Evolutionary conservation across 352 stramenopile genomes (phyloP), one percentile per base, ranked within the genome.

Genomic region (Phytophthora rubi): DNA sequence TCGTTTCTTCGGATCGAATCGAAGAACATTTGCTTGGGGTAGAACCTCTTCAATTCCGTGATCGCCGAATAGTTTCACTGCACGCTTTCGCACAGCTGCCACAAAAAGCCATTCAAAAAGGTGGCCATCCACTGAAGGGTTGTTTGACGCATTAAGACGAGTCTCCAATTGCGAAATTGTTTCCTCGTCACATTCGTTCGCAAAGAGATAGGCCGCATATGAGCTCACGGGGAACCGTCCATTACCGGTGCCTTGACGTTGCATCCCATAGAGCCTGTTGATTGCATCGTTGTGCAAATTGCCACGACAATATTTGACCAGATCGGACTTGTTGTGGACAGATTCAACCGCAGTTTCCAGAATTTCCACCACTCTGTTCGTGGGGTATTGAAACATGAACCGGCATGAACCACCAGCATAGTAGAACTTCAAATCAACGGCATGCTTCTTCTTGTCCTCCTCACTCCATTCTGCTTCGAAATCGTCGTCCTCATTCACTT

Each of bases 301-400:
- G 10, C 37, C 55, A 51, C 4, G 3, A 12, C 55, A 65, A 45
- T 61, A 71, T 23, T 5, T 59, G 26, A 64, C 21, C 16, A 71
- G 28, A 1, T 57, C 26, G 1, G 13, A 6, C 21, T 64, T 70
- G 26, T n/a, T 32, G 9, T 2, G 0, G 26, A 35, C 47, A 49
- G 26, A 61, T 2, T 35, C 1, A 28, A 71, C 13, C 23, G 21
- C 39, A 0, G 1, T 39, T 12, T 52, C 15, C 6, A 65, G 12
- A 3, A 4, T 23, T 18, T 10, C 10, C 21, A 52, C 61, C 49
- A 73, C 59, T 57, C 28, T 23, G 0, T 49, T 1, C 16, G 62
- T 68, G 8, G 58, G 9, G 49, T 44, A 70, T 52, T 69, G 48
- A 52, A 73, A 73, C 64, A 77, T 73, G 60, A 75, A 74, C n/a